Evolutionary conservation across 768 basidiomycete species (phyloP).

Genomic region (Dacryopinax primogenitus): DNA sequence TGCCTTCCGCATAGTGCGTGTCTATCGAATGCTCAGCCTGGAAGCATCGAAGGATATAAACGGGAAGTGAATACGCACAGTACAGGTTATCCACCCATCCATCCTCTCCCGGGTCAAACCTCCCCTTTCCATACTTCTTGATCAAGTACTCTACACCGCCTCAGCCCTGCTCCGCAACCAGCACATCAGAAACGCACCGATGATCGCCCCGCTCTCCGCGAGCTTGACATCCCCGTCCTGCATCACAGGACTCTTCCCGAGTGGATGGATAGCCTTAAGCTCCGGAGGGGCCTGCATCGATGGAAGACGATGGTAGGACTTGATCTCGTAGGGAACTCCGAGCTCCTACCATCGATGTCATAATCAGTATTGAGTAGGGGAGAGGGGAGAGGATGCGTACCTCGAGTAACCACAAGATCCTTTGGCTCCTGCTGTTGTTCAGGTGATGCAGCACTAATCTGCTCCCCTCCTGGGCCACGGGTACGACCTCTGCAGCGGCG

Average conservation of each 20-base stretch:
- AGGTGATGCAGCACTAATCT: conserved; percentile 16
- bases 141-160: conserved; percentile 32
- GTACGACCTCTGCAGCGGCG: background rate
- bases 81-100: conserved; percentile 16
- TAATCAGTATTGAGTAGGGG: background rate
- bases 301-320: conserved; percentile 29
- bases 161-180: background rate
- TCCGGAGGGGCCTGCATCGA: conserved; percentile 29
- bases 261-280: conserved; percentile 30
- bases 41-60: too few relatives aligned
- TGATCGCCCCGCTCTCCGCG: conserved; percentile 36
- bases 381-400: conserved; percentile 12
- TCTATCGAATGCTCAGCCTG: conserved; percentile 20
- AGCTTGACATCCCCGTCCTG: conserved; percentile 35
- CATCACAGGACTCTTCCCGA: conserved; percentile 39
- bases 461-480: background rate
- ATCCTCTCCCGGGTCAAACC: conserved; percentile 14
- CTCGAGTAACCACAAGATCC: conserved; percentile 23
- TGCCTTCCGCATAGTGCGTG: conserved; percentile 34
- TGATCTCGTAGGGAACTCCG: conserved; percentile 34
- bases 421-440: conserved; percentile 22
- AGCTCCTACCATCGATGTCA: conserved; percentile 38
- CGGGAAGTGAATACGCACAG: conserved; percentile 5
- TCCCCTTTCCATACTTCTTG: conserved; percentile 28
- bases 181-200: conserved; percentile 24